Percentiles rank a stretch among this genome's conserved stretches.
Evolutionary conservation across 768 basidiomycete genomes (phyloP).

Genomic region (Epithele typhae): DNA sequence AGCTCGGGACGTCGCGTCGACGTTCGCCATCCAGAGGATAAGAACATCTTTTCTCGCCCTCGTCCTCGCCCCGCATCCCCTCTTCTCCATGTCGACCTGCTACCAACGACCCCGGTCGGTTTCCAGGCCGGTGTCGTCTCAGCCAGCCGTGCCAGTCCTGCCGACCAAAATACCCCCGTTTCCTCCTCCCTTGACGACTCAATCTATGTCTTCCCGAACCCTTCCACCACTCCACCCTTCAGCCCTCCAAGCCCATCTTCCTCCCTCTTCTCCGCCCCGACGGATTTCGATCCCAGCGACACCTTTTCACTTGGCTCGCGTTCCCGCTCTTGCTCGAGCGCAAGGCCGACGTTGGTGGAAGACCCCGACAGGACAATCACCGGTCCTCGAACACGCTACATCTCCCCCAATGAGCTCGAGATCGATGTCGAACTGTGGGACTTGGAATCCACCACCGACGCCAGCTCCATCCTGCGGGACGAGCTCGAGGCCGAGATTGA

Average conservation of each 20-base stretch:
- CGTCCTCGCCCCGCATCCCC: no score
- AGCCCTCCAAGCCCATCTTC: slow-evolving; percentile 19
- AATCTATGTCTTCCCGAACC: slow-evolving; percentile 25
- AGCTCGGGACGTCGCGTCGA: no score
- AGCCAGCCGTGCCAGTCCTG: no score
- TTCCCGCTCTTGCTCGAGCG: slow-evolving; percentile 3
- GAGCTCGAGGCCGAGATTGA: slow-evolving; percentile 19
- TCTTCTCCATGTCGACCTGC: neutral
- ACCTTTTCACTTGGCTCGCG: slow-evolving; percentile 1
- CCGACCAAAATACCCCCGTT: no score
- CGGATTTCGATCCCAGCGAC: slow-evolving; percentile 10
- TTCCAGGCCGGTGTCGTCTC: neutral
- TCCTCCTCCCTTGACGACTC: slow-evolving; percentile 16
- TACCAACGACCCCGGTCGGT: neutral
- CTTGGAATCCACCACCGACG: slow-evolving; percentile 2
- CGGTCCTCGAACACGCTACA: neutral
- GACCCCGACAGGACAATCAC: neutral
- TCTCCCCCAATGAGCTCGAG: slow-evolving; percentile 7
- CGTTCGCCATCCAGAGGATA: neutral
- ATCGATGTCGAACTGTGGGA: slow-evolving; percentile 23
- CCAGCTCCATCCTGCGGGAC: slow-evolving; percentile 5
- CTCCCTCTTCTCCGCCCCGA: slow-evolving; percentile 18
- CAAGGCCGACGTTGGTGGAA: neutral
- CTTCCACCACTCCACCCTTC: slow-evolving; percentile 20
- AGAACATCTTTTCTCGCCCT: no score